Conservation (phyloP, 2,329 filamentous ascomycete species). For the Cryphonectria nitschkei region DNA sequence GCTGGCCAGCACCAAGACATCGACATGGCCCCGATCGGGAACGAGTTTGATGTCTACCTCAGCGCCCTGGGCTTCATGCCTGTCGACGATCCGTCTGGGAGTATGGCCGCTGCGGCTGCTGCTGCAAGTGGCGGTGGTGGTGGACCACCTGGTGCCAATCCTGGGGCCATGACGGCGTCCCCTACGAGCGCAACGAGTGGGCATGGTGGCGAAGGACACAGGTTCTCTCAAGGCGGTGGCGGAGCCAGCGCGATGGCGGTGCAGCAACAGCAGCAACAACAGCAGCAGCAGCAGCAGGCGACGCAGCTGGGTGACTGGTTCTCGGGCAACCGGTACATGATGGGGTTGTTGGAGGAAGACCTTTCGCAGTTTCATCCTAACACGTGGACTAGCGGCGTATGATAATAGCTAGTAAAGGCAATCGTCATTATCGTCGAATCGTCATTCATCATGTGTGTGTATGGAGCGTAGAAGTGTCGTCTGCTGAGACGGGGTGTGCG, state of each 20-base stretch:
- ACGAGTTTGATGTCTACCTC: constrained; percentile 68
- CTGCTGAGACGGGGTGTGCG: neutral
- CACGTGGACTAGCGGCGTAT: constrained; percentile 36
- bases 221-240: constrained; percentile 15
- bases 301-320: constrained; percentile 67
- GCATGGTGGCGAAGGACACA: constrained; percentile 22
- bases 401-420: constrained; percentile 5
- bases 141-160: constrained; percentile 17
- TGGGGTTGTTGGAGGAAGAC: constrained; percentile 67
- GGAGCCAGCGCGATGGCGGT: constrained; percentile 19
- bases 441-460: no score
- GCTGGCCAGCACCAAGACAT: constrained; percentile 55
- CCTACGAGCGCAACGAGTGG: constrained; percentile 7
- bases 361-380: constrained; percentile 45
- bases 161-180: constrained; percentile 17
- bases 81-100: constrained; percentile 29
- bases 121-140: constrained; percentile 20
- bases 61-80: constrained; percentile 66
- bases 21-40: constrained; percentile 53
- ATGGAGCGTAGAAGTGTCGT: neutral
- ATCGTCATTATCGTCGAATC: neutral
- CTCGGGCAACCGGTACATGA: constrained; percentile 66
- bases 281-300: constrained; percentile 32
- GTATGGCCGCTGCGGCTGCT: constrained; percentile 17
- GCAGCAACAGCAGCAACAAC: constrained; percentile 16